Conservation (phyloP, 805 yeast species). For the Yarrowia keelungensis region DNA sequence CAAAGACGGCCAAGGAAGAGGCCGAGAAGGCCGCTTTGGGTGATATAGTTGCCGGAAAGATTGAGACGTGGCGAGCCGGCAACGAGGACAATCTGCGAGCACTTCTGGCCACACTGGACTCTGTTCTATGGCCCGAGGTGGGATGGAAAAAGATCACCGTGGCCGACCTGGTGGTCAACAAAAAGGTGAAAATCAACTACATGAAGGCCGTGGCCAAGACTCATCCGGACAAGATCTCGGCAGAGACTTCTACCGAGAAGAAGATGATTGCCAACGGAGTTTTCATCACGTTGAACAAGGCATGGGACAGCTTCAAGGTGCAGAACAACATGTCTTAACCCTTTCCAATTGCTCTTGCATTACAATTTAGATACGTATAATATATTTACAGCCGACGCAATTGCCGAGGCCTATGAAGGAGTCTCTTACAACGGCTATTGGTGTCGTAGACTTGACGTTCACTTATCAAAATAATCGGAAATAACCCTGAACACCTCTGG, state of each 20-base stretch:
- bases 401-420: not conserved
- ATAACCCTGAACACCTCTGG: not conserved
- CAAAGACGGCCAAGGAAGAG: constrained; percentile 58
- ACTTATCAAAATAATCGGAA: not conserved
- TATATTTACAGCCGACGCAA: not conserved
- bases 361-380: not conserved
- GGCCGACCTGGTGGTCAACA: constrained; percentile 83
- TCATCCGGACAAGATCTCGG: constrained; percentile 82
- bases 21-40: constrained; percentile 65
- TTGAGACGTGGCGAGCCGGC: constrained; percentile 71
- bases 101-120: constrained; percentile 70
- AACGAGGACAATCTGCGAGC: constrained; percentile 84
- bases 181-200: constrained; percentile 84
- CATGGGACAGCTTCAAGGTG: constrained; percentile 85
- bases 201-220: constrained; percentile 80
- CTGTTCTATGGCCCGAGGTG: constrained; percentile 68
- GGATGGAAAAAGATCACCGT: constrained; percentile 72
- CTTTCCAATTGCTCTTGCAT: not conserved
- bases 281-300: constrained; percentile 79
- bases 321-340: constrained; percentile 56
- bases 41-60: constrained; percentile 64
- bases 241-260: constrained; percentile 66
- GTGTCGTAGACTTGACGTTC: constrained; percentile 1
- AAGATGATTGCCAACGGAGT: constrained; percentile 87
- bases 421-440: no score